phyloP scores from a whole-genome alignment of 2,329 filamentous ascomycete genomes.

The Cladophialophora chaetospira region DNA sequence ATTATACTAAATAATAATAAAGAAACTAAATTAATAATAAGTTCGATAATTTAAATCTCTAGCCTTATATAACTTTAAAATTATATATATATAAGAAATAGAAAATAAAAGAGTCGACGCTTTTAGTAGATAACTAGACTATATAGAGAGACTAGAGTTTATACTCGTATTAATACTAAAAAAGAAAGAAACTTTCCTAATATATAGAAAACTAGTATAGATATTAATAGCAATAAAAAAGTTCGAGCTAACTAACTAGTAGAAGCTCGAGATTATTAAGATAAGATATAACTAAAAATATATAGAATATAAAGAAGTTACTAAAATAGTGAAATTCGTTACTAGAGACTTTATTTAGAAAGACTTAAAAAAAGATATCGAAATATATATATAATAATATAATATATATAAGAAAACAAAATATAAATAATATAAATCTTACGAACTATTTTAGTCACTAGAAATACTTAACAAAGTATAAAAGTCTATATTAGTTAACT shows the following conservation, averaged over 20 bases:
- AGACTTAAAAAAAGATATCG: conserved; percentile 14
- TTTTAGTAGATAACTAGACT: conserved; percentile 18
- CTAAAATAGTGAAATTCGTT: conserved; percentile 23
- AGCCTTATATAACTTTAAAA: not conserved
- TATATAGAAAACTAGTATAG: conserved; percentile 11
- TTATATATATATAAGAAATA: not conserved
- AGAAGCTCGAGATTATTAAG: conserved; percentile 1
- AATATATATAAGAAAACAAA: conserved; percentile 15
- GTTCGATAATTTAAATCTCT: conserved; percentile 2
- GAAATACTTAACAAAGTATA: not conserved
- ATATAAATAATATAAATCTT: conserved; percentile 19
- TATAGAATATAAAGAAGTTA: conserved; percentile 12
- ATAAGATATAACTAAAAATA: conserved; percentile 10
- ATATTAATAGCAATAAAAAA: not conserved
- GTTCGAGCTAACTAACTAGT: conserved; percentile 1
- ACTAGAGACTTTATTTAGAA: conserved; percentile 15
- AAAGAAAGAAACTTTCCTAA: conserved; percentile 4
- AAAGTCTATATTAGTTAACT: not conserved
- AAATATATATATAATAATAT: conserved; percentile 18
- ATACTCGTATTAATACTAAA: not conserved
- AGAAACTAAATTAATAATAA: conserved; percentile 11
- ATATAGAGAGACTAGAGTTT: not conserved
- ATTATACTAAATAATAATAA: conserved; percentile 19
- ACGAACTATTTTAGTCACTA: not conserved
- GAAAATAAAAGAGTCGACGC: not conserved